Evolutionary conservation across 1,139 yeast species (phyloP).

Genomic region (Pneumocystis sp.): DNA sequence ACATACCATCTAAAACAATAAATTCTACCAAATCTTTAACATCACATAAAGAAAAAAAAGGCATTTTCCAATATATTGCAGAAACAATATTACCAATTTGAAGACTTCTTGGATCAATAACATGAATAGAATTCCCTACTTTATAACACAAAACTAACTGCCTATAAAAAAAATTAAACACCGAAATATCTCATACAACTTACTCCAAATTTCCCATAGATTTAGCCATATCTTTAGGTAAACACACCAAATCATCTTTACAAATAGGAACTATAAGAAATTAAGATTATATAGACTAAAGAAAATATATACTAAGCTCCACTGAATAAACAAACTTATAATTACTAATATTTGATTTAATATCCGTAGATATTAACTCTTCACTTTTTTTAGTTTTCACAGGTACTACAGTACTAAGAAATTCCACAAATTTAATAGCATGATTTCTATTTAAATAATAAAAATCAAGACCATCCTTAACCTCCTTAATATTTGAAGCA

Average conservation of each 20-base stretch:
- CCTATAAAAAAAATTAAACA: neutral
- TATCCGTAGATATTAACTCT: slow-evolving; percentile 82
- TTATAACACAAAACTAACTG: slow-evolving; percentile 76
- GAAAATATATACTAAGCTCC: slow-evolving; percentile 31
- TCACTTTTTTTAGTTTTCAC: slow-evolving; percentile 70
- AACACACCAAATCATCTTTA: slow-evolving; percentile 84
- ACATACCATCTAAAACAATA: slow-evolving; percentile 50
- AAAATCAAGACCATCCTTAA: slow-evolving; percentile 90
- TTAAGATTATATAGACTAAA: neutral
- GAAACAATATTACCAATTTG: slow-evolving; percentile 69
- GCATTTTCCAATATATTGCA: slow-evolving; percentile 70
- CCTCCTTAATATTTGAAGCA: slow-evolving; percentile 82
- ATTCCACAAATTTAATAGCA: slow-evolving; percentile 87
- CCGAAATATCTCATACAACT: neutral
- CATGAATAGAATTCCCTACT: slow-evolving; percentile 66
- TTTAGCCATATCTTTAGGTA: slow-evolving; percentile 74
- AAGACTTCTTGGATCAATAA: slow-evolving; percentile 68
- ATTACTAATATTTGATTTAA: slow-evolving; percentile 74
- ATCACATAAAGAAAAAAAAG: slow-evolving; percentile 67
- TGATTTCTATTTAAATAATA: slow-evolving; percentile 79
- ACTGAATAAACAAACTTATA: slow-evolving; percentile 87
- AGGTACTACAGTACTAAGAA: slow-evolving; percentile 78
- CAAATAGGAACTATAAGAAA: slow-evolving; percentile 67
- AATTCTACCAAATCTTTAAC: slow-evolving; percentile 72
- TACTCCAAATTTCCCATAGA: slow-evolving; percentile 63